Evolutionary conservation across 2,329 filamentous ascomycete genomes (phyloP), one percentile per base, ranked within the genome.

Genomic region (Fusarium guadeloupense): DNA sequence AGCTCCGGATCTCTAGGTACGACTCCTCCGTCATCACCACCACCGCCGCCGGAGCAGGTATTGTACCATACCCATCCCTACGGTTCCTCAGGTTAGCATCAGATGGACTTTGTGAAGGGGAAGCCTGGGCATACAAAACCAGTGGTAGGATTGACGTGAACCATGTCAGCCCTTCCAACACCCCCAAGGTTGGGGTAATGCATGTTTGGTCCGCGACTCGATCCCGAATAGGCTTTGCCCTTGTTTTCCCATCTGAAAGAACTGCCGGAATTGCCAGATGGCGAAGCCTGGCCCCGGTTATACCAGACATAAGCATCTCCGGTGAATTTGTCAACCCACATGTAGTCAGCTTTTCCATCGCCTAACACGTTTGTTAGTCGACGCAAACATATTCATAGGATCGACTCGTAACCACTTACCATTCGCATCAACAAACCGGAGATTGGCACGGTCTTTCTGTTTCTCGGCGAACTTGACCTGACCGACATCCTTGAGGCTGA

Each of bases 111-210:
- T n/a, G n/a, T n/a, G n/a, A n/a, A n/a, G n/a, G n/a, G n/a, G n/a
- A n/a, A n/a, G n/a, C n/a, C n/a, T n/a, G n/a, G n/a, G n/a, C n/a
- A n/a, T n/a, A n/a, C n/a, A n/a, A n/a, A n/a, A n/a, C n/a, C n/a
- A n/a, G n/a, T n/a, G n/a, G n/a, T n/a, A n/a, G n/a, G n/a, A n/a
- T n/a, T n/a, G n/a, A n/a, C n/a, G n/a, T n/a, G n/a, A n/a, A n/a
- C n/a, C n/a, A n/a, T n/a, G 4, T 55, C 52, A 2, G 45, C 45
- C 6, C 52, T 26, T 2, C 46, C 45, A 5, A 50, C 40, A 0
- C 52, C 52, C 6, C 34, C 34, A 4, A 55, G 23, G 31, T 55
- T 46, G 9, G 52, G 34, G 21, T 40, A 51, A n/a, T 51, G 40
- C n/a, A 44, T 33, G 6, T 28, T 50, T 12, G 52, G 44, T 2